Evolutionary conservation across 805 yeast genomes (phyloP).

Genomic region (Hanseniaspora occidentalis): DNA sequence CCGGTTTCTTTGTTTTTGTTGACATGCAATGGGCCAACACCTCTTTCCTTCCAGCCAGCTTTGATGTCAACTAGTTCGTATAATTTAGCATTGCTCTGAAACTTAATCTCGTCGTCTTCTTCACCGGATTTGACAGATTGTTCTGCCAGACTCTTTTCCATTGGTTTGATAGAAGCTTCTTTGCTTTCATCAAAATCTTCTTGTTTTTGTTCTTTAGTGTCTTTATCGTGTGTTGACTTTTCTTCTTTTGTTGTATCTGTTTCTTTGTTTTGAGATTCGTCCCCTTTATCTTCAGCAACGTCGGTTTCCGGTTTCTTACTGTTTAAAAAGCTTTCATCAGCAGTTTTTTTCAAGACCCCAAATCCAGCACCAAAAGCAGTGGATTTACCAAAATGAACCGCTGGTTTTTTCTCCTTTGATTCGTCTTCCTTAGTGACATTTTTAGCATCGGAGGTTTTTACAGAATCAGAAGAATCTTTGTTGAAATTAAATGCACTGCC

Average conservation of each 20-base stretch:
- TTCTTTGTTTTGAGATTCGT: conserved; percentile 6
- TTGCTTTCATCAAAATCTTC: conserved; percentile 7
- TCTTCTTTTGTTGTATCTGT: neutral
- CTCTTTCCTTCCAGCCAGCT: conserved; percentile 93
- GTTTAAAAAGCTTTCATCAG: too few relatives aligned
- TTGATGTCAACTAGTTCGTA: conserved; percentile 57
- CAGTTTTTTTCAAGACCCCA: conserved; percentile 8
- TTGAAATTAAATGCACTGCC: too few relatives aligned
- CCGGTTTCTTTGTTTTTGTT: conserved; percentile 33
- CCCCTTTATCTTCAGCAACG: conserved; percentile 5
- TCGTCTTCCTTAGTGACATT: neutral
- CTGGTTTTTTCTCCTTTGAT: neutral
- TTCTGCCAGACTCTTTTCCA: conserved; percentile 21
- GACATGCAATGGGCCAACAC: conserved; percentile 77
- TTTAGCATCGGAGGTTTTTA: neutral
- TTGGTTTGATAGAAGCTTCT: conserved; percentile 11
- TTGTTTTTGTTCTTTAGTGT: neutral
- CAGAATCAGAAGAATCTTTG: neutral
- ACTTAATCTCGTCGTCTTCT: conserved; percentile 64
- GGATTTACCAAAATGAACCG: conserved; percentile 27
- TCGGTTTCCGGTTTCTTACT: too few relatives aligned
- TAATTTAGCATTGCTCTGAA: conserved; percentile 62
- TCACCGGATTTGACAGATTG: conserved; percentile 74
- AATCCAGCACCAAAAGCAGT: conserved; percentile 27
- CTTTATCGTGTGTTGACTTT: neutral